Base-by-base conservation (phyloP, 1,284 basidiomycete genomes). In the Papiliotrema nemorosa region DNA sequence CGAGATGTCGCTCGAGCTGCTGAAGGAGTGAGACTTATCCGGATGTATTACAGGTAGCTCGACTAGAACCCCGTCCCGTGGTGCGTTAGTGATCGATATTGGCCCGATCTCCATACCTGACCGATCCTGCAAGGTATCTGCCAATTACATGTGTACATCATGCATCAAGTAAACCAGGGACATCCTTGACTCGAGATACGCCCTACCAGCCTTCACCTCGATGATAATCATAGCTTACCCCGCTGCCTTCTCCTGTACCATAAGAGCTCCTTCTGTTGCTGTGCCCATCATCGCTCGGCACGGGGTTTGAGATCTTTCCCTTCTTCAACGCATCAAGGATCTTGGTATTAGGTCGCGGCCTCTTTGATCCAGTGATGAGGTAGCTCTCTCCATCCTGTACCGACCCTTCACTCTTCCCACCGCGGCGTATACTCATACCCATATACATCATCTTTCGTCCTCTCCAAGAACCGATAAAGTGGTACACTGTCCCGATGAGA, bases 251-350 rank as follows among this genome's bases (percentile, higher is more conserved):
- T 26, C 24, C 49, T 5, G 34, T 51, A 12, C 36, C 42, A 5
- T 18, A 5, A 5, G 42, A 44, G 42, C 20, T 33, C 14, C 26
- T 9, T 20, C 42, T 44, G 20, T 47, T 29, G n/a, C 47, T 44
- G n/a, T 53, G 51, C 16, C 55, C 55, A 39, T 54, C 47, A 16
- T 56, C 58, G 24, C 35, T 52, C 6, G 49, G 44, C 3, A 55
- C 39, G 5, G 59, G 59, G 5, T 44, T 27, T 39, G 47, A 52
- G 43, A 62, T 64, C 26, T 60, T 54, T 29, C 47, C 56, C n/a
- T 54, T 48, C 31, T 35, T 51, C 20, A 62, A 44, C 16, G 58
- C 59, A 16, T 60, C 54, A 38, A 64, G 18, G 12, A 64, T 24
- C 34, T 47, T 47, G 3, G 58, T 60, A 2, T 51, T 49, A 9